Evolutionary conservation across 2,329 filamentous ascomycete genomes (phyloP), one percentile per base, ranked within the genome.

Genomic region (Byssochlamys sp.): DNA sequence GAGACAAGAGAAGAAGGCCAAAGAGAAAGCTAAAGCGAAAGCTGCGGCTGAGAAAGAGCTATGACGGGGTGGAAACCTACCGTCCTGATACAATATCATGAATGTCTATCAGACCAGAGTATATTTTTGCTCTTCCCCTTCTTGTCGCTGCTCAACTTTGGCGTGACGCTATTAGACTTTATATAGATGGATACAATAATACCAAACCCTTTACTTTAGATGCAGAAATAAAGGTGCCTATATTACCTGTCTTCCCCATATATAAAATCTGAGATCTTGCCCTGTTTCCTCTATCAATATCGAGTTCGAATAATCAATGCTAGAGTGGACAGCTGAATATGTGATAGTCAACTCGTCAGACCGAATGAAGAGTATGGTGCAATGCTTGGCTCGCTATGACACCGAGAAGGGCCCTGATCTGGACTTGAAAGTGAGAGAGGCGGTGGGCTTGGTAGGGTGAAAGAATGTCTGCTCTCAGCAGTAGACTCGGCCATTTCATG

Each of bases 1-100:
- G 57, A 81, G 88, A 63, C 79, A 82, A 63, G 92, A 96, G 78
- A 96, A 97, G 81, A 78, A 84, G 68, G 85, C 84, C 57, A 96
- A 95, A 79, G 85, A 87, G 71, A 79, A 77, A 55, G 85, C 83
- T 29, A 87, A 84, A 71, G 75, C 72, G 33, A 67, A 67, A 55
- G 65, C 56, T n/a, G 33, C 33, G 5, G 53, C 53, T 25, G 24
- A 11, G 29, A 39, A 45, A 27, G 25, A n/a, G 54, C 62, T 60
- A 62, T 61, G 26, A 73, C 72, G 59, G 67, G 68, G 52, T 45
- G 4, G 6, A 4, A 19, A 7, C 5, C 14, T 45, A 45, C 12
- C 29, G 11, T 31, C 29, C 35, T 45, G 35, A n/a, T 45, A 45
- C n/a, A 19, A 45, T 45, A 31, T 29, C 28, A 29, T 31, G 11